Evolutionary conservation across 2,329 filamentous ascomycete genomes (phyloP), one percentile per base, ranked within the genome.

Genomic region (Atkinsonella hypoxylon): DNA sequence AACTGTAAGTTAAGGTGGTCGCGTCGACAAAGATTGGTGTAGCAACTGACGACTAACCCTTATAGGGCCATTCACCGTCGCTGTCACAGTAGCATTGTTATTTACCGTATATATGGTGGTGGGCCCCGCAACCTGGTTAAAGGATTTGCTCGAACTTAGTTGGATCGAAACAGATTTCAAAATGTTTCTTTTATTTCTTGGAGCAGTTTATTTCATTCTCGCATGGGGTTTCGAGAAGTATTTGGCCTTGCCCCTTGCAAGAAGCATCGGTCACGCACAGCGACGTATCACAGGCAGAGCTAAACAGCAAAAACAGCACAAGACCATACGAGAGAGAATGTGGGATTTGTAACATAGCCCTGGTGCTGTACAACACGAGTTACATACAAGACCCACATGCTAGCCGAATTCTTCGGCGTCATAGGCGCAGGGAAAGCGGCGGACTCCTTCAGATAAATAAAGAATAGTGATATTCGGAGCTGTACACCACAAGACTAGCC

Each of bases 231-330:
- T 81, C 3, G 91, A 98, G 68, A 76, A 77, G 51, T 77, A 79
- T 50, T 39, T 93, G 4, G 85, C 96, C 54, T 81, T 82, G 36
- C 68, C 69, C 20, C 57, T 95, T 50, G 85, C 89, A 17, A 81
- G 79, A 54, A 67, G 73, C 45, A 70, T 95, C 50, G 89, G 87
- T 1, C 70, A 69, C 31, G 57, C 76, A 15, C 85, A 82, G 61
- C 68, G 76, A 47, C 68, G 65, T n/a, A 50, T 89, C 64, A 68
- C 78, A 57, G 66, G 77, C 47, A 75, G 73, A 62, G 69, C 72
- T 42, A 96, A 96, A 72, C 81, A 85, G 68, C 78, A 89, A 56
- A 95, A 95, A 68, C 74, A 83, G 69, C 96, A 96, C 64, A 97
- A 97, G 70, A 59, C 88, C 18, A 83, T 96, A 31, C 63, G 76